Percentiles rank a stretch among this genome's conserved stretches.
Evolutionary conservation across 257 asterid species (phyloP).

Genomic region (Solanum ahanhuiri): DNA sequence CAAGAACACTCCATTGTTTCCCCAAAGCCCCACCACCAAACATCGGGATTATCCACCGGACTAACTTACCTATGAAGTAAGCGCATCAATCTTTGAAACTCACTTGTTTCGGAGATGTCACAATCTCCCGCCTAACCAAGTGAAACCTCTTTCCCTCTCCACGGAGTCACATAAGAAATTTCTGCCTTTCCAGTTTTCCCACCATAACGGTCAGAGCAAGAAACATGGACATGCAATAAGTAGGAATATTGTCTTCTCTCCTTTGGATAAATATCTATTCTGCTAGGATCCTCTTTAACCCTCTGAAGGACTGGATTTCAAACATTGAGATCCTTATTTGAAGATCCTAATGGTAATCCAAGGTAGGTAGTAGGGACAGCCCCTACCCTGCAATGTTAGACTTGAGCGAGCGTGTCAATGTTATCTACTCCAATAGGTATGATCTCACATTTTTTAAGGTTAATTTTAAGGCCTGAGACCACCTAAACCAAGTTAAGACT

Average conservation of each 20-base stretch:
- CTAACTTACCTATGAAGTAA: neutral
- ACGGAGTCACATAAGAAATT: neutral
- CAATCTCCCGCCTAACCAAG: neutral
- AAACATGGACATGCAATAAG: neutral
- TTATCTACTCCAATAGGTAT: neutral
- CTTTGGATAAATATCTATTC: neutral
- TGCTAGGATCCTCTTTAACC: neutral
- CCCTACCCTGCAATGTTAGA: neutral
- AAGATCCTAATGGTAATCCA: neutral
- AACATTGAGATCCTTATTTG: neutral
- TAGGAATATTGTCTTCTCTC: neutral
- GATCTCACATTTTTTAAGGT: neutral
- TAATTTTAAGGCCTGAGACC: neutral
- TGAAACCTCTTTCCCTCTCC: neutral
- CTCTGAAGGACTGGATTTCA: neutral
- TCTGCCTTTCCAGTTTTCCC: neutral
- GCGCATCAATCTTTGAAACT: neutral
- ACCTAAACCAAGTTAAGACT: neutral
- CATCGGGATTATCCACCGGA: neutral
- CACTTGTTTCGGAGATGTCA: neutral
- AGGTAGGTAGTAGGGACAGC: neutral
- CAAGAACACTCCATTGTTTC: neutral
- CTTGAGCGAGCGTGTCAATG: neutral
- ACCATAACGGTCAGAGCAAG: neutral
- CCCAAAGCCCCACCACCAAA: neutral